Conservation (phyloP, 2,329 filamentous ascomycete species). For the Orbilia quercus region DNA sequence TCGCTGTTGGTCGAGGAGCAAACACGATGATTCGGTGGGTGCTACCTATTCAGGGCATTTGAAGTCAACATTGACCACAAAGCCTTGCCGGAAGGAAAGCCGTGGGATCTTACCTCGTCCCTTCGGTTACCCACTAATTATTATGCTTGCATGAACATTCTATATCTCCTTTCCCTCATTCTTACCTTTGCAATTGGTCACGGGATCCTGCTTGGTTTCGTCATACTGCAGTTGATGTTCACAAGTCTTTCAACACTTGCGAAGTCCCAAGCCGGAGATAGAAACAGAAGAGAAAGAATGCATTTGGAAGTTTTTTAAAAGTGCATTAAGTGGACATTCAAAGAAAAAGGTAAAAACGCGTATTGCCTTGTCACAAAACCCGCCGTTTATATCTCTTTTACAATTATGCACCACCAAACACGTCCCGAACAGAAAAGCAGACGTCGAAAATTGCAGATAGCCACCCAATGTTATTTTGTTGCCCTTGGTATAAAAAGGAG, state of each 20-base stretch:
- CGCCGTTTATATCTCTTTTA: conserved; percentile 57
- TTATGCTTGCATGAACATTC: conserved; percentile 3
- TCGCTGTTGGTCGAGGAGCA: background rate
- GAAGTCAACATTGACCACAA: conserved; percentile 15
- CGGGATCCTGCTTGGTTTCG: conserved; percentile 17
- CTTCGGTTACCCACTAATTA: background rate
- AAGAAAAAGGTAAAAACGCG: conserved; percentile 56
- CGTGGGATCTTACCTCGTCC: conserved; percentile 22
- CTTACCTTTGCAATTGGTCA: conserved; percentile 24
- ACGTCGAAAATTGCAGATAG: conserved; percentile 53
- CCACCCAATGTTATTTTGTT: conserved; percentile 57
- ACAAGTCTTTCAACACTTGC: conserved; percentile 23
- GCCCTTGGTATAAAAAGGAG: conserved; percentile 57
- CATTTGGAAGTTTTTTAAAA: conserved; percentile 54
- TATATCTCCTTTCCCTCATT: conserved; percentile 15
- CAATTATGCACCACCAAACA: conserved; percentile 54
- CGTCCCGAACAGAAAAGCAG: conserved; percentile 39
- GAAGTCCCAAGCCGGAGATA: conserved; percentile 26
- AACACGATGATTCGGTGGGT: background rate
- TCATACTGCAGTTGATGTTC: conserved; percentile 32
- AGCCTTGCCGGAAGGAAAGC: background rate
- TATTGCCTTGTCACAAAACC: conserved; percentile 56
- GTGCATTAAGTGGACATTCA: conserved; percentile 56
- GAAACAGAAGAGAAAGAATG: conserved; percentile 47
- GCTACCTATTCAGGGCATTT: conserved; percentile 9